phyloP scores from a whole-genome alignment of 495 filamentous ascomycete species.

The Astrothelium subdiscretum region DNA sequence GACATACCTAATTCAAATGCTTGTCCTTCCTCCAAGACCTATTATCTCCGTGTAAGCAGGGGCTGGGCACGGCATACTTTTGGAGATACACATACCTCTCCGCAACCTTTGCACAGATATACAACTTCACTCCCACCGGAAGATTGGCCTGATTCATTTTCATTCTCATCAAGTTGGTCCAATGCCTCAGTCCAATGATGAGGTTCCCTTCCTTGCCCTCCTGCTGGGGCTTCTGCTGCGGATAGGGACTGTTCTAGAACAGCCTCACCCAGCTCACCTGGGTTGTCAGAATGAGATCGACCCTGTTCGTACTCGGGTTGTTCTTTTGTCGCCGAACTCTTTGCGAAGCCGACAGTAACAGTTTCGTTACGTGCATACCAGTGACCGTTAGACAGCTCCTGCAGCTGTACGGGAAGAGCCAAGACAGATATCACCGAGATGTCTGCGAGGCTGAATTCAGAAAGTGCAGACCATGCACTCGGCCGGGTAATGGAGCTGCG shows the following conservation, averaged over 20 bases:
- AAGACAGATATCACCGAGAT: neutral
- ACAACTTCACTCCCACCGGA: too few species aligned
- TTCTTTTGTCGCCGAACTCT: neutral
- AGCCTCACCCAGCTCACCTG: too few species aligned
- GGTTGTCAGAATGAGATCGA: too few species aligned
- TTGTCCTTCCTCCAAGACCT: slow-evolving; percentile 97
- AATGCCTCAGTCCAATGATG: too few species aligned
- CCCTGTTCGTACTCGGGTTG: neutral
- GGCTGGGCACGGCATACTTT: neutral
- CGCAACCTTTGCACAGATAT: slow-evolving; percentile 94
- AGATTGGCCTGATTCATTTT: too few species aligned
- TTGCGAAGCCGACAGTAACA: neutral
- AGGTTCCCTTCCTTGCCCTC: too few species aligned
- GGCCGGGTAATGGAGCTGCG: neutral
- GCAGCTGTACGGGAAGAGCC: neutral
- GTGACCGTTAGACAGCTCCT: neutral
- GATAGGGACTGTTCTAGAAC: too few species aligned
- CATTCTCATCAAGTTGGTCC: too few species aligned
- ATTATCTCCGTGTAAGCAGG: slow-evolving; percentile 18
- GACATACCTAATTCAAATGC: slow-evolving; percentile 91
- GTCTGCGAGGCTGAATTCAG: neutral
- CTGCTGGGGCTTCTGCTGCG: too few species aligned
- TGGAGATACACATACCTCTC: slow-evolving; percentile 53
- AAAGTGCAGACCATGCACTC: neutral
- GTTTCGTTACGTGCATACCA: neutral